Base-by-base conservation (phyloP, 495 filamentous ascomycete genomes). In the Aspergillus nanangensis region DNA sequence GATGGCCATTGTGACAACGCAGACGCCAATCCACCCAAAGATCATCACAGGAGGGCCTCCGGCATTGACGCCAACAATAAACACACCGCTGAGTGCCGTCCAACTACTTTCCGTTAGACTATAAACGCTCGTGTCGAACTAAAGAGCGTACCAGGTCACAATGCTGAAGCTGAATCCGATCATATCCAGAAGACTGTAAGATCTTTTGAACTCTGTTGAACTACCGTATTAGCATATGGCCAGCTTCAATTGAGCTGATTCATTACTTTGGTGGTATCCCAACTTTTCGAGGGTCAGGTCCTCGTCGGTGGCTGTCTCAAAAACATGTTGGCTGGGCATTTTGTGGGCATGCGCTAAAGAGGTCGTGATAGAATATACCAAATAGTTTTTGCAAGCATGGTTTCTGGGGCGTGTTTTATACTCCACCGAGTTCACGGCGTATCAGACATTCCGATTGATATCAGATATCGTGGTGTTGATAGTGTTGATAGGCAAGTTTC, bases 1-100 rank as follows among this genome's bases (percentile, higher is more conserved):
- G 19, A 82, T 77, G 13, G 74, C 67, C 4, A 81, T 50, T 3
- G 74, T 72, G 11, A 76, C 45, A 5, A 74, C 32, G 46, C 72
- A 73, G 17, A 79, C 67, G 11, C 65, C 77, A 17, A 82, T 60
- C 66, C 75, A 82, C 35, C 70, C 67, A 51, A 74, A 80, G 1
- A 82, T 62, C 72, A 82, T 79, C 9, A 82, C 75, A 0, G 77
- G 75, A 8, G 78, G 74, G 3, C 78, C 77, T 24, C 77, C 77
- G 19, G 74, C 67, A 20, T 68, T 70, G 24, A 80, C 71, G 1
- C 78, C 78, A 19, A 80, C 65, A 38, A 80, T 76, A 19, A 82
- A 72, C 3, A 77, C 75, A 41, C 77, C 76, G 33, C 75, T 73
- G 11, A 80, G 60, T 11, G 77, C 76, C 8, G 67, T 75, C 76